Evolutionary conservation across 352 stramenopile genomes (phyloP).

Genomic region (Phytopythium chamaehyphon): DNA sequence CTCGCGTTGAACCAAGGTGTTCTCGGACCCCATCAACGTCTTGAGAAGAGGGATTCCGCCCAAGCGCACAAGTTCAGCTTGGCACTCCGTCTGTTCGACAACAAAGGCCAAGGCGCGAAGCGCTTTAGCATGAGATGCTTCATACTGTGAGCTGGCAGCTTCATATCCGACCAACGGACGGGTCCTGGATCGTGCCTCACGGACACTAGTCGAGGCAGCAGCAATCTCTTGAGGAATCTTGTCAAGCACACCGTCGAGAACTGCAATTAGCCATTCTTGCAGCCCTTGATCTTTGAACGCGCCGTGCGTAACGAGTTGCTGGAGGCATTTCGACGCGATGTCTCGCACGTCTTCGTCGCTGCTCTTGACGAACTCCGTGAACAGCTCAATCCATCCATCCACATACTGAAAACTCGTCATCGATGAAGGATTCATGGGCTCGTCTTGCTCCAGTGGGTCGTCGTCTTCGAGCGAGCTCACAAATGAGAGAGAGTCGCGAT

Average conservation of each 20-base stretch:
- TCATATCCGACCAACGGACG: constrained; percentile 39
- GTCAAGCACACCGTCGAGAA: constrained; percentile 61
- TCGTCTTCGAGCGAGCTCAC: constrained; percentile 45
- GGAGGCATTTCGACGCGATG: constrained; percentile 51
- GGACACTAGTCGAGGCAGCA: constrained; percentile 45
- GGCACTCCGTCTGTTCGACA: constrained; percentile 43
- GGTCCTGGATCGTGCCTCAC: constrained; percentile 53
- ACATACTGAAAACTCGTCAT: constrained; percentile 48
- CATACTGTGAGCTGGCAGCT: constrained; percentile 22
- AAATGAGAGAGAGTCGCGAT: constrained; percentile 59
- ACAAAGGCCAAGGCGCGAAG: constrained; percentile 63
- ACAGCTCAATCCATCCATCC: constrained; percentile 78
- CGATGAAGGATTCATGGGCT: constrained; percentile 41
- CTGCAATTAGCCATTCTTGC: constrained; percentile 72
- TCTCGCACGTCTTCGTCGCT: constrained; percentile 39
- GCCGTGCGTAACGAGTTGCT: constrained; percentile 42
- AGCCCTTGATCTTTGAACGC: constrained; percentile 50
- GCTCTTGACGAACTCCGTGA: constrained; percentile 55
- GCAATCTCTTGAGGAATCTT: constrained; percentile 46
- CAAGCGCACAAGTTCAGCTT: constrained; percentile 42
- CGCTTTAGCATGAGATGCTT: constrained; percentile 51
- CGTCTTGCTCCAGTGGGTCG: constrained; percentile 52
- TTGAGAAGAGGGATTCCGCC: constrained; percentile 58
- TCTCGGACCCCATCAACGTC: constrained; percentile 35
- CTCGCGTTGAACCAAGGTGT: constrained; percentile 47